Conservation (phyloP, 805 yeast genomes). For the Zygosaccharomyces siamensis region DNA sequence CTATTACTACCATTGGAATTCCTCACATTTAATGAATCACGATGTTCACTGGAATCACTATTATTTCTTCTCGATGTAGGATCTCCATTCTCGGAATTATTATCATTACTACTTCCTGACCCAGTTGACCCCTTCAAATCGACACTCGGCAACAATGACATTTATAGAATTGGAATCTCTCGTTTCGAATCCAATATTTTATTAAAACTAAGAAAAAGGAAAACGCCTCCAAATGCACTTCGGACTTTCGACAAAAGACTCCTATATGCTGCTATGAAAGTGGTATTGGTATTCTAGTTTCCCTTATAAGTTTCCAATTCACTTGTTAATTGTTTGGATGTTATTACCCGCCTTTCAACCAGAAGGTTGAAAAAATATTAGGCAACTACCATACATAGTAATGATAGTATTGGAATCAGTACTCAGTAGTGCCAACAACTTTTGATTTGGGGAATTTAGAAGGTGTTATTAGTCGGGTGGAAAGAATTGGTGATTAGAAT, state of each 20-base stretch:
- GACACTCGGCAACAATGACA: constrained; percentile 9
- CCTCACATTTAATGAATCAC: background rate
- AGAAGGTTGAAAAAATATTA: background rate
- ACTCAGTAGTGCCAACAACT: background rate
- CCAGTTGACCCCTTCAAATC: constrained; percentile 26
- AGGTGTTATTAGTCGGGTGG: background rate
- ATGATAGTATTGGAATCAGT: background rate
- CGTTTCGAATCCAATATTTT: background rate
- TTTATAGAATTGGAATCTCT: background rate
- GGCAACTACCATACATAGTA: background rate
- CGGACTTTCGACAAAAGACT: no score
- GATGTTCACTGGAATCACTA: background rate
- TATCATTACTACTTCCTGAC: constrained; percentile 6
- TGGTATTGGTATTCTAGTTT: background rate
- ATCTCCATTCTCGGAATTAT: constrained; percentile 11
- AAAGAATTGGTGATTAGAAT: background rate
- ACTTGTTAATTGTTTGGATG: background rate
- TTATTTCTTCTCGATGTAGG: constrained; percentile 9
- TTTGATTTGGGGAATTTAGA: no score
- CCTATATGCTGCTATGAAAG: no score
- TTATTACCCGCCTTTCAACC: constrained; percentile 1
- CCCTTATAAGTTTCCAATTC: background rate
- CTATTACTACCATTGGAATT: background rate
- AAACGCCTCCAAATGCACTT: background rate
- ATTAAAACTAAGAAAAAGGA: background rate